phyloP scores from a whole-genome alignment of 331 rosid genomes.

The Phaseolus coccineus region DNA sequence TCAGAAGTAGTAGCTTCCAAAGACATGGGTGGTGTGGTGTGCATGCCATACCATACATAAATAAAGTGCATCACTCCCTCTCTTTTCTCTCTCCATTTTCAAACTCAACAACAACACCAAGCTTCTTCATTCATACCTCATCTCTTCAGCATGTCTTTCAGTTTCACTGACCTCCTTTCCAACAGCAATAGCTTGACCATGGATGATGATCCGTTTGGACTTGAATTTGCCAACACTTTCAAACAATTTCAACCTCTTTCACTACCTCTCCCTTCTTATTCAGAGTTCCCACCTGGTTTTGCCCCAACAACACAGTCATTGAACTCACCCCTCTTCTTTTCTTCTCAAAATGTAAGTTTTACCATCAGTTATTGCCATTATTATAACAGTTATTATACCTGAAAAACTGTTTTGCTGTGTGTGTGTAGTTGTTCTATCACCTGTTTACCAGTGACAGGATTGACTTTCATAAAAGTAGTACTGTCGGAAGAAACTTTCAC shows the following conservation, averaged over 20 bases:
- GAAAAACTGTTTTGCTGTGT: not conserved
- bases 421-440: not conserved
- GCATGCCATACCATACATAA: not conserved
- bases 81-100: constrained; percentile 27
- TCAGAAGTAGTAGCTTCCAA: constrained; percentile 37
- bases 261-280: constrained; percentile 46
- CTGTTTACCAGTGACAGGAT: too few species aligned
- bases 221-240: constrained; percentile 54
- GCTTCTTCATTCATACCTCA: constrained; percentile 16
- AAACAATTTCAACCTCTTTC: constrained; percentile 26
- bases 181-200: constrained; percentile 40
- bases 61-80: not conserved
- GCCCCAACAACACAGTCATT: constrained; percentile 67
- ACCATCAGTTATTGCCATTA: not conserved
- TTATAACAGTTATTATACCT: not conserved
- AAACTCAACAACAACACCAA: not conserved
- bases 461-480: too few species aligned
- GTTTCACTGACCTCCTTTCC: constrained; percentile 56
- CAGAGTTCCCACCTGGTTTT: constrained; percentile 58
- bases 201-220: constrained; percentile 47
- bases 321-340: constrained; percentile 47
- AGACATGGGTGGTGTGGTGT: not conserved
- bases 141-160: constrained; percentile 54
- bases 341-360: constrained; percentile 63
- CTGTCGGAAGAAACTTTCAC: too few species aligned